Evolutionary conservation across 345 rosid genomes (phyloP).

Genomic region (Dovyalis caffra): DNA sequence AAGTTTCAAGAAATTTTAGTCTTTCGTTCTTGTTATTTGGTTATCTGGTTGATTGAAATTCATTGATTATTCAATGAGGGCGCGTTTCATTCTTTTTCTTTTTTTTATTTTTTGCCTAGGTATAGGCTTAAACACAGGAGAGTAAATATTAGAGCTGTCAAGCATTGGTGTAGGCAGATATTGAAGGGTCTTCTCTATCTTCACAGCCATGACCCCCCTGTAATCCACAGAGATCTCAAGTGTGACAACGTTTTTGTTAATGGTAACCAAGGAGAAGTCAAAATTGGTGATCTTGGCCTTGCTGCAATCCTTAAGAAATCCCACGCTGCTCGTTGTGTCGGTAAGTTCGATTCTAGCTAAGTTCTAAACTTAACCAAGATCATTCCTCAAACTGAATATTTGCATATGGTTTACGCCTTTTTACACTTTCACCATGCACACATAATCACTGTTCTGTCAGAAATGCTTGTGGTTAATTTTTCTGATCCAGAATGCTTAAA

Average conservation of each 20-base stretch:
- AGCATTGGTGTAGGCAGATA: conserved; percentile 98
- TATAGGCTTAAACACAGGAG: conserved; percentile 84
- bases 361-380: background rate
- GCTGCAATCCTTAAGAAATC: conserved; percentile 87
- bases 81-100: conserved; percentile 5
- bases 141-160: conserved; percentile 88
- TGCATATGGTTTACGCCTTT: background rate
- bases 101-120: conserved; percentile 34
- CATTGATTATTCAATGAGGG: background rate
- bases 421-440: background rate
- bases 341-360: conserved; percentile 36
- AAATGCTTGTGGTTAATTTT: background rate
- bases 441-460: background rate
- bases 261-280: conserved; percentile 94
- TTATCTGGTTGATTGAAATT: conserved; percentile 6
- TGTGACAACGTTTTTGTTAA: conserved; percentile 91
- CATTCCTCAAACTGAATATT: background rate
- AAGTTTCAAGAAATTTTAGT: background rate
- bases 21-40: conserved; percentile 6
- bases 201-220: conserved; percentile 55
- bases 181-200: conserved; percentile 80
- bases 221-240: conserved; percentile 94
- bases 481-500: background rate
- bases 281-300: conserved; percentile 95
- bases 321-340: conserved; percentile 88